A percentile compares a stretch with the other conserved stretches of the same genome.
phyloP scores from a whole-genome alignment of 208 protist species.

The Crithidia mellificae region DNA sequence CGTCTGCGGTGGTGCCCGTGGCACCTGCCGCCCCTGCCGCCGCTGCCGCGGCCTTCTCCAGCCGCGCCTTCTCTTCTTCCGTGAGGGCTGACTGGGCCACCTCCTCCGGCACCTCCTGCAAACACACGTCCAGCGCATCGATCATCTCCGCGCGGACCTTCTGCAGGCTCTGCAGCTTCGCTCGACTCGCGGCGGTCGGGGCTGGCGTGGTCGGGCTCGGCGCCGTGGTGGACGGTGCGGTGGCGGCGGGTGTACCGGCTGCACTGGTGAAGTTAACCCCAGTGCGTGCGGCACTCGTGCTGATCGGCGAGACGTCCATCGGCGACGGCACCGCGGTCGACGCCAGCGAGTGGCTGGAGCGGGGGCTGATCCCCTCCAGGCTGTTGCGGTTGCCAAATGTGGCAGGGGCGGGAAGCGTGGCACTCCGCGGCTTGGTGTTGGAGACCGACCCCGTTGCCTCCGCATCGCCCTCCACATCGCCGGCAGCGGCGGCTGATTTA shows the following conservation, averaged over 20 bases:
- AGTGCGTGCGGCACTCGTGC: background rate
- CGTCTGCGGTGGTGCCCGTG: background rate
- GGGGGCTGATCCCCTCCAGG: constrained; percentile 5
- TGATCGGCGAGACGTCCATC: background rate
- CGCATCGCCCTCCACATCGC: background rate
- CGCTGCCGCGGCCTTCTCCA: background rate
- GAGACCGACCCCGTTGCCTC: constrained; percentile 3
- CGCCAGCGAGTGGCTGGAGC: constrained; percentile 9
- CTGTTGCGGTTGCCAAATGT: constrained; percentile 3
- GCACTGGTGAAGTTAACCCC: background rate
- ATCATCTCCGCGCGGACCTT: constrained; percentile 71
- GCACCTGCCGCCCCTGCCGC: background rate
- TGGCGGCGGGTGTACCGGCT: too few relatives aligned
- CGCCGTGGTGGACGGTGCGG: background rate
- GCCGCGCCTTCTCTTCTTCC: constrained; percentile 2
- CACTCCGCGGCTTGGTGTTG: background rate
- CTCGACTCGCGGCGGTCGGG: background rate
- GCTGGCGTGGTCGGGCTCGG: background rate
- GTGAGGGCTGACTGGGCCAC: background rate
- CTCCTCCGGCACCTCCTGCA: constrained; percentile 62
- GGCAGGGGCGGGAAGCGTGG: too few relatives aligned
- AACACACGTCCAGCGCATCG: constrained; percentile 77
- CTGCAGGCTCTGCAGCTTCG: constrained; percentile 30
- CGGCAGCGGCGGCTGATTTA: background rate
- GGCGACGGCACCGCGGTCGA: constrained; percentile 7